Conservation (phyloP, 202 grass and related monocot genomes). For the Zizania palustris region DNA sequence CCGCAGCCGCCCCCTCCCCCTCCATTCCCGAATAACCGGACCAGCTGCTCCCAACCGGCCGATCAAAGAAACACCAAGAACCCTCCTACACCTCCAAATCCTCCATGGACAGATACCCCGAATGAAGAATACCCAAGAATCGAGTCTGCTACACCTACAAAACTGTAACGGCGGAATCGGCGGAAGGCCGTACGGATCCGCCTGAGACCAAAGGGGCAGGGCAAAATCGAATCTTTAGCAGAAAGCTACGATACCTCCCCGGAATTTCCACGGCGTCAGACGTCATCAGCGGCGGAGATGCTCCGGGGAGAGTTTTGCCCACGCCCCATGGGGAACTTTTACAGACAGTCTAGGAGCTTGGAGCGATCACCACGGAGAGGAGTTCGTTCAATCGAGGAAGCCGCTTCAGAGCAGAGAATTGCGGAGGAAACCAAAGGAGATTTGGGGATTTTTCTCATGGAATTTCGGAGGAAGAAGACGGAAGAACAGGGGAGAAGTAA, state of each 20-base stretch:
- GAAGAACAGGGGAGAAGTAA: background rate
- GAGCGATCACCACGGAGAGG: background rate
- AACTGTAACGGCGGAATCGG: background rate
- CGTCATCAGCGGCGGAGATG: background rate
- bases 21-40: slow-evolving; percentile 33
- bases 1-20: slow-evolving; percentile 25
- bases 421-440: background rate
- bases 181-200: background rate
- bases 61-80: background rate
- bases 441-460: background rate
- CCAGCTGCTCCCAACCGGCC: background rate
- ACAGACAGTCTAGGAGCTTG: background rate
- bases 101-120: background rate
- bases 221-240: slow-evolving; percentile 4
- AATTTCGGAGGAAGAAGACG: background rate
- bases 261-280: background rate
- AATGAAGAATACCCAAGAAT: slow-evolving; percentile 4
- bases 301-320: background rate
- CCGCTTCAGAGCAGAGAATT: background rate
- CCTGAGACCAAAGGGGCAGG: background rate
- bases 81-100: slow-evolving; percentile 7
- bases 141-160: background rate
- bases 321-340: background rate
- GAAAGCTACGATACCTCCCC: background rate
- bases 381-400: background rate